Base-by-base conservation (phyloP, 2,329 filamentous ascomycete genomes). In the Talaromyces sp. region DNA sequence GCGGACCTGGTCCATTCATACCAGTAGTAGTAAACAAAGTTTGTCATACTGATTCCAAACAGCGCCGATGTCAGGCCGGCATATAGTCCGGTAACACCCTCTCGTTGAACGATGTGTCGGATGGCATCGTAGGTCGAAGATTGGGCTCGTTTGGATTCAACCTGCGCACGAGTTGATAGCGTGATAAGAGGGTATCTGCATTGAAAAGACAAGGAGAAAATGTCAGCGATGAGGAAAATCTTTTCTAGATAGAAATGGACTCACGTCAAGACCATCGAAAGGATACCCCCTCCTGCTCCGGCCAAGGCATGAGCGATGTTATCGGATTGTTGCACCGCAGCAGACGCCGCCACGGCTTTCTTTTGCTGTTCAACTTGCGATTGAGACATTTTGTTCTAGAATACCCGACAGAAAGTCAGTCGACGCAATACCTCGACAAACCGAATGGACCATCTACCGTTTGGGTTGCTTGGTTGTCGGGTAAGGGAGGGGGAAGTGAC, bases 1-100 rank as follows among this genome's bases (percentile, higher is more conserved):
- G 89, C 89, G 57, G 89, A 84, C 62, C 93, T 88, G 65, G 92
- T 95, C 91, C 92, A 99, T 81, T 99, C 95, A 78, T 98, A 99
- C 93, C 86, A 99, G 83, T 98, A 99, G 81, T 99, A 99, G 84
- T 99, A 99, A 55, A 99, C 93, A 75, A 99, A 99, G 82, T 99
- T 99, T 70, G 95, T 99, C 69, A 99, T 88, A 77, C 90, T 95
- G 81, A 99, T 98, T 75, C 95, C 95, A 77, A 99, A 97, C 53
- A 99, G 83, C 57, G 95, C 95, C 65, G 91, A 96, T 76, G 96
- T 92, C 63, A 99, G 86, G 49, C 95, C 95, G 7, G 95, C 88
- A 75, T 98, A 99, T 39, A 99, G 86, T 33, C 95, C 95, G 2
- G 85, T 81, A 61, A 97, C 80, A 70, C 95, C 95, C 78, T 99